Base-by-base conservation (phyloP, 331 rosid genomes). In the Acacia concinna region DNA sequence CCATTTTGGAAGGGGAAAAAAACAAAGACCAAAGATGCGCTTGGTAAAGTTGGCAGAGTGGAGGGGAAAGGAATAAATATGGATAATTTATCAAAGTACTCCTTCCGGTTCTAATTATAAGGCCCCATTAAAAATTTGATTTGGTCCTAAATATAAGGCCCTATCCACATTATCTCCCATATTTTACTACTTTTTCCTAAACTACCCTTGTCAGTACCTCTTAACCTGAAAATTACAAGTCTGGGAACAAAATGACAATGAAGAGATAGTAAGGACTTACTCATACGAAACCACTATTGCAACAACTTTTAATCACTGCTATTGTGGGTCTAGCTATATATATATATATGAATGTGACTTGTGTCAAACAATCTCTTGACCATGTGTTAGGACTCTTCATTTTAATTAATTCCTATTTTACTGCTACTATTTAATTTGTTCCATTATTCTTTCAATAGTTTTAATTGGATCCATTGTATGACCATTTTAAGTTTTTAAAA, bases 321-420 rank as follows among this genome's bases (percentile, higher is more conserved):
- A 2, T 27, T 31, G 49, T 67, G 46, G 28, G 73, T 64, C 79
- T 43, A n/a, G n/a, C n/a, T n/a, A n/a, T n/a, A n/a, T n/a, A n/a
- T n/a, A n/a, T n/a, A n/a, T n/a, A 32, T 23, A 15, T 54, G 79
- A 78, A 82, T 44, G 30, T 32, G 82, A 78, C 75, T 31, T 21
- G 73, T 34, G 56, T 37, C 40, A 57, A 72, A 65, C 15, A 56
- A 56, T 56, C 63, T 9, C 30, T 11, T 23, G 1, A 3, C 23
- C 14, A 23, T 23, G 10, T 56, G 20, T 46, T 4, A 15, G 5
- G n/a, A 6, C 20, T 14, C 68, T 62, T 62, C n/a, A 5, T 62
- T 62, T 62, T 62, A 20, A 43, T n/a, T 54, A 30, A 62, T 6
- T 30, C 0, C 3, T 25, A 1, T 27, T 25, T 10, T n/a, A n/a